Evolutionary conservation across 2,329 filamentous ascomycete genomes (phyloP).

Genomic region (Pseudogymnoascus sp.): DNA sequence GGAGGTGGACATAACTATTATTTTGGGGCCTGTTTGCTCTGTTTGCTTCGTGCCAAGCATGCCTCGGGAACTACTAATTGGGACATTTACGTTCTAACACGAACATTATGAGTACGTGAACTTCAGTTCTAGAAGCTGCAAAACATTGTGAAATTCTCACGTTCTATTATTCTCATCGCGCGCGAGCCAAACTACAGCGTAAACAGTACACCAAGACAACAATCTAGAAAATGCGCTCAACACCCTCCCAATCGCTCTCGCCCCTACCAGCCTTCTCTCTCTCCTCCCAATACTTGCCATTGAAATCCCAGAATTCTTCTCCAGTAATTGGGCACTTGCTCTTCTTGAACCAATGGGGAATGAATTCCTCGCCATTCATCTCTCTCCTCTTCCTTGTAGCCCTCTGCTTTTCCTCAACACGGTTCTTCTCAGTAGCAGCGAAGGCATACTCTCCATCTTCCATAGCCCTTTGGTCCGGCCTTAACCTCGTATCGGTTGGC

Average conservation of each 20-base stretch:
- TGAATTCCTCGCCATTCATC: conserved; percentile 70
- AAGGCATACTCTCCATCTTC: conserved; percentile 96
- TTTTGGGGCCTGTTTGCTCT: conserved; percentile 7
- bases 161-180: neutral
- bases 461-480: conserved; percentile 95
- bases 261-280: conserved; percentile 22
- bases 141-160: neutral
- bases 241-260: conserved; percentile 22
- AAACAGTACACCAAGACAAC: neutral
- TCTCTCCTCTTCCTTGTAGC: conserved; percentile 68
- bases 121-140: neutral
- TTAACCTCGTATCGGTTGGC: conserved; percentile 86
- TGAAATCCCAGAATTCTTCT: conserved; percentile 85
- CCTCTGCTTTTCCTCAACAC: conserved; percentile 86
- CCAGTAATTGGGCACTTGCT: conserved; percentile 69
- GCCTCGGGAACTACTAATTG: neutral
- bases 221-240: conserved; percentile 28
- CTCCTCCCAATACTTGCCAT: conserved; percentile 78
- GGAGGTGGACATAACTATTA: neutral
- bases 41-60: conserved; percentile 6
- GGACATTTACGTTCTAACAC: neutral
- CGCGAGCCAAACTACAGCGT: neutral
- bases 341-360: conserved; percentile 78
- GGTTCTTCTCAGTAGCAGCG: conserved; percentile 87
- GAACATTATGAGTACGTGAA: neutral